Evolutionary conservation across 164 flowering plant species (phyloP), one percentile per base, ranked within the genome.

Genomic region (Tinospora cordifolia): DNA sequence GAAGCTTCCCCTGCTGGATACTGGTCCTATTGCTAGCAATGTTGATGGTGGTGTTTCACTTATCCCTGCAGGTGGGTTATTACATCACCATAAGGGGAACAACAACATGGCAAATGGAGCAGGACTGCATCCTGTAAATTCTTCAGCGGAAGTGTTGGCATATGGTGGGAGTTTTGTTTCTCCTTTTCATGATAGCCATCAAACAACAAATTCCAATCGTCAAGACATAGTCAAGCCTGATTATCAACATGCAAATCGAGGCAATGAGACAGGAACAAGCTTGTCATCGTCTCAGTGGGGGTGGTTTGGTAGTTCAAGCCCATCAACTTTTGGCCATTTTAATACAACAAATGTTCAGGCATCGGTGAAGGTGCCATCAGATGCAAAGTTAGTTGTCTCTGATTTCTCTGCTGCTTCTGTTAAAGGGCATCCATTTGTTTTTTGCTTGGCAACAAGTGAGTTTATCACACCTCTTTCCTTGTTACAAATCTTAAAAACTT

Each of bases 361-460:
- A 26, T 71, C 71, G 24, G n/a, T 34, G 6, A 79, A 74, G 27
- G 19, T 66, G 8, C 71, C 82, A 40, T 17, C 65, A 39, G 79
- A 77, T 49, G 40, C 57, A 19, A 69, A 67, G 34, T 70, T 73
- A 69, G 63, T 76, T 71, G 39, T 59, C 17, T 54, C 65, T 40
- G 65, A 39, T 27, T 71, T 60, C 26, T 11, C 78, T 72, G 62
- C 82, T 65, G 11, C 74, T 68, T 74, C 71, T 68, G 19, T 70
- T 15, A 77, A 74, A 59, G 78, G 77, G 51, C 72, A 68, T 63
- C 83, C 82, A 34, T 90, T 82, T 71, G 92, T 86, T 25, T 82
- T 80, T 63, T 88, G 90, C 81, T 74, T 74, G 70, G 78, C 75
- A 67, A 76, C 76, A 76, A 71, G 92, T 88, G 71, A 82, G 90